A percentile compares a stretch with the other conserved stretches of the same genome.
Conservation (phyloP, 345 rosid genomes). For the Citrus sp. region DNA sequence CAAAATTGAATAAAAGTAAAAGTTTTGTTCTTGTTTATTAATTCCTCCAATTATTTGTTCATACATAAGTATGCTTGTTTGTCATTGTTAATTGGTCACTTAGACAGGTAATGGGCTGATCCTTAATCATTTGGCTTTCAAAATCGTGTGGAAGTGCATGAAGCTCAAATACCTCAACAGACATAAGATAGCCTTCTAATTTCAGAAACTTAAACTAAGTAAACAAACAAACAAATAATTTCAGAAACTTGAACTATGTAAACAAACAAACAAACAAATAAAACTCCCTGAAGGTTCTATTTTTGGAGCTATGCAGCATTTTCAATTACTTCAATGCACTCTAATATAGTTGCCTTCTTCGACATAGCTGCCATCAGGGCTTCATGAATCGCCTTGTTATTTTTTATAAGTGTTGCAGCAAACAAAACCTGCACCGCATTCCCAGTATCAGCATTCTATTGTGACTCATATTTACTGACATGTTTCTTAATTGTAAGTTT, state of each 20-base stretch:
- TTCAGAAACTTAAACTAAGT: background rate
- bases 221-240: background rate
- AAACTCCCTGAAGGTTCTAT: background rate
- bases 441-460: background rate
- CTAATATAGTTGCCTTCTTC: constrained; percentile 63
- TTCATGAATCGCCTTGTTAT: constrained; percentile 66
- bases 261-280: background rate
- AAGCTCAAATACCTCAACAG: background rate
- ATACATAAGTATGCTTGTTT: background rate
- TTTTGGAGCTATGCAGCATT: constrained; percentile 39
- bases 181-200: background rate
- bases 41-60: background rate
- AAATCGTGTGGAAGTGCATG: background rate
- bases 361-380: constrained; percentile 77
- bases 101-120: background rate
- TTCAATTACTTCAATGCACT: constrained; percentile 81
- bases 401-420: constrained; percentile 77
- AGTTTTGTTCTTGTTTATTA: background rate
- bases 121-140: background rate
- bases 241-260: background rate
- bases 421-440: constrained; percentile 59
- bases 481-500: no score
- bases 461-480: background rate
- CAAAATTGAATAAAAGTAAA: background rate
- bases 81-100: background rate